Percentiles rank a stretch among this genome's conserved stretches.
phyloP scores from a whole-genome alignment of 2,329 filamentous ascomycete genomes.

The Aureobasidium sp. region DNA sequence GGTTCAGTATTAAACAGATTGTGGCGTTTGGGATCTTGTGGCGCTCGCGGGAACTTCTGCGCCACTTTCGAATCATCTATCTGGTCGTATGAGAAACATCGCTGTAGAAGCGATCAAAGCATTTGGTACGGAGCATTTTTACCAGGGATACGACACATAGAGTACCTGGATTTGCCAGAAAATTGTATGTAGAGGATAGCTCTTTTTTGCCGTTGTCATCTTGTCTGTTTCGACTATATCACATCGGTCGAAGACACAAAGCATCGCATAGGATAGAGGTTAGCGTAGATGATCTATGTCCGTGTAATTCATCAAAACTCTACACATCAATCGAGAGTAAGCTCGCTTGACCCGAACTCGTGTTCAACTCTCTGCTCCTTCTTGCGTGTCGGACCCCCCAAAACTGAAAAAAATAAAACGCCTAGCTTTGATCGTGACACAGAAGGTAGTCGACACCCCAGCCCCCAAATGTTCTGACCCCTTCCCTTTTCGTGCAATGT shows the following conservation, averaged over 20 bases:
- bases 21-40: neutral
- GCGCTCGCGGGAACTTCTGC: neutral
- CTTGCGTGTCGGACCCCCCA: neutral
- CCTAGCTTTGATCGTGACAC: slow-evolving; percentile 15
- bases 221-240: neutral
- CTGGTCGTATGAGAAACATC: neutral
- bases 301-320: slow-evolving; percentile 4
- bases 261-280: neutral
- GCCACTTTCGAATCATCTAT: neutral
- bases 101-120: neutral
- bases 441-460: neutral
- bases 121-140: neutral
- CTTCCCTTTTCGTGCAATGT: neutral
- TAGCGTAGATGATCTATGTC: slow-evolving; percentile 1
- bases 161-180: too few species aligned
- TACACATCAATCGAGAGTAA: neutral
- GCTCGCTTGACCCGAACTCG: neutral
- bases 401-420: neutral
- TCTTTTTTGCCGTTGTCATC: too few species aligned
- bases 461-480: neutral
- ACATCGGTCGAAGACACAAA: too few species aligned
- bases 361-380: neutral
- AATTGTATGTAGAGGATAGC: too few species aligned
- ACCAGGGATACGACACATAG: neutral
- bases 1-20: neutral